Evolutionary conservation across 1,284 basidiomycete species (phyloP).

Genomic region (Sanghuangporus weigelae): DNA sequence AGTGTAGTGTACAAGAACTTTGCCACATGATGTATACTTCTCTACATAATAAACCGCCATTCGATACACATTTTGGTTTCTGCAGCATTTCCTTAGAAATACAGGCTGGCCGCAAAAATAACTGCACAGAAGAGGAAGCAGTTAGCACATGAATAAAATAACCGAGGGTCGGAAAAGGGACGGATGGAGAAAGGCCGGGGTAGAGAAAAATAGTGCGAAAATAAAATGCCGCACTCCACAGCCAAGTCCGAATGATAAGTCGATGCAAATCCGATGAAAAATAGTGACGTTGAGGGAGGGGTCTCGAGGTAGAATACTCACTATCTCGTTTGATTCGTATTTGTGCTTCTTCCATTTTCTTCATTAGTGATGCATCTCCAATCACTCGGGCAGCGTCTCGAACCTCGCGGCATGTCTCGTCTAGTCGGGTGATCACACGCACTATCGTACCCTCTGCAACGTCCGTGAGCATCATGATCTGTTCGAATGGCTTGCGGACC

Average conservation of each 20-base stretch:
- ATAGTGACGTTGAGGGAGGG: not conserved
- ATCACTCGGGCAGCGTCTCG: conserved; percentile 96
- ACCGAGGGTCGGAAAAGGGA: not conserved
- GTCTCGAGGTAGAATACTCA: conserved; percentile 37
- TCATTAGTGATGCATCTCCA: conserved; percentile 91
- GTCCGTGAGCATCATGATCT: conserved; percentile 91
- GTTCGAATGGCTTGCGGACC: conserved; percentile 76
- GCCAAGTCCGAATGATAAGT: not conserved
- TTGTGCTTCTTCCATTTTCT: conserved; percentile 97
- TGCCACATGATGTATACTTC: not conserved
- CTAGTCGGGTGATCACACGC: conserved; percentile 90
- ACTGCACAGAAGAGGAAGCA: conserved; percentile 37
- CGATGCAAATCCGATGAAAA: not conserved
- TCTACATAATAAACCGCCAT: not conserved
- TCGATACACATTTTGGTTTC: not conserved
- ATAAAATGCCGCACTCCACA: not conserved
- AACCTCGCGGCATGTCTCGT: conserved; percentile 97
- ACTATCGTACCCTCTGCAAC: conserved; percentile 97
- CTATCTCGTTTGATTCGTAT: conserved; percentile 92
- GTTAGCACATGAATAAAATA: not conserved
- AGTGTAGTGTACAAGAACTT: not conserved
- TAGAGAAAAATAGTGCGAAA: conserved; percentile 10
- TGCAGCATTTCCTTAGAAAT: conserved; percentile 53
- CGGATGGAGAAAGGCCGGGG: conserved; percentile 1
- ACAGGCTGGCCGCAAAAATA: conserved; percentile 82